phyloP scores from a whole-genome alignment of 169 alveolate genomes.

The Cryptosporidium canis region DNA sequence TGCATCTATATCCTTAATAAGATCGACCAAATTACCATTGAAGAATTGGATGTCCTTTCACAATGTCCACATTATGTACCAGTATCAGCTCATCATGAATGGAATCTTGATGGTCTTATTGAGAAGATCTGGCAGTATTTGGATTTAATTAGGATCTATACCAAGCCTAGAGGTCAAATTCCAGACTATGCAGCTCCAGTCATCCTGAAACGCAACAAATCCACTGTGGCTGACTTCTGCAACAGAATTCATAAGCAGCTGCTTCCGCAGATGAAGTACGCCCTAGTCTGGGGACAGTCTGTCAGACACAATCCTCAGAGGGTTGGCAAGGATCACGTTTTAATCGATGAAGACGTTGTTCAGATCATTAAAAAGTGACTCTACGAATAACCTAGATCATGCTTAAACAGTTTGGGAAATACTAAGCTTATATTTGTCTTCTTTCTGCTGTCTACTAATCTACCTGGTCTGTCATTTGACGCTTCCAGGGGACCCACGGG shows the following conservation, averaged over 20 bases:
- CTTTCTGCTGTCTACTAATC: too few relatives aligned
- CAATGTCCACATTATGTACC: constrained; percentile 96
- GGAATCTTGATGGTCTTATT: constrained; percentile 96
- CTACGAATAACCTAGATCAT: not conserved
- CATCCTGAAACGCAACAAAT: constrained; percentile 87
- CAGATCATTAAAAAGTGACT: constrained; percentile 85
- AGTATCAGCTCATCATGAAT: constrained; percentile 82
- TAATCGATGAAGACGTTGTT: constrained; percentile 88
- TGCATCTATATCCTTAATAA: constrained; percentile 93
- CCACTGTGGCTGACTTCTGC: constrained; percentile 86
- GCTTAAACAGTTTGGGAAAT: too few relatives aligned
- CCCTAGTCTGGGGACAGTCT: constrained; percentile 98
- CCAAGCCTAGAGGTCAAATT: constrained; percentile 97
- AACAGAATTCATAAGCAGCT: constrained; percentile 84
- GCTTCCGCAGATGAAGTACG: constrained; percentile 90
- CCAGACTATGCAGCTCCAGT: constrained; percentile 97
- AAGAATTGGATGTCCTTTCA: constrained; percentile 92
- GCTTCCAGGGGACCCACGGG: too few relatives aligned
- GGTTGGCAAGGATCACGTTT: constrained; percentile 94
- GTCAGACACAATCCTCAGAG: constrained; percentile 96
- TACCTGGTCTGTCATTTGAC: too few relatives aligned
- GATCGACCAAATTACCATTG: constrained; percentile 89
- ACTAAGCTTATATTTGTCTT: too few relatives aligned
- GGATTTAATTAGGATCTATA: constrained; percentile 95
- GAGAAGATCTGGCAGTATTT: constrained; percentile 97